Conservation (phyloP, 148 eudicot genomes). For the Camellia sinensis region DNA sequence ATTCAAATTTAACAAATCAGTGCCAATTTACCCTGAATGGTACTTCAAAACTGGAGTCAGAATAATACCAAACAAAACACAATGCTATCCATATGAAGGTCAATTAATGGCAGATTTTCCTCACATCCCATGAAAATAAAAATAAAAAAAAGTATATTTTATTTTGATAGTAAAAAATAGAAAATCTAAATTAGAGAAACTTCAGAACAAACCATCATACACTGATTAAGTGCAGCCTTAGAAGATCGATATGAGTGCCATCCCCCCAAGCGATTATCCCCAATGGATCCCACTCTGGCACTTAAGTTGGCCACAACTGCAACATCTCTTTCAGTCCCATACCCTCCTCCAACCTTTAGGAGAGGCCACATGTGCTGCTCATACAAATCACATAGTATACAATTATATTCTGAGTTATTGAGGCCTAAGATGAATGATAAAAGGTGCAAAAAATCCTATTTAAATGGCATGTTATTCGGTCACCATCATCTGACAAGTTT, state of each 20-base stretch:
- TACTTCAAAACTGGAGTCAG: background rate
- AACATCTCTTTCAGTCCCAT: constrained; percentile 53
- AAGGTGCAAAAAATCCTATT: background rate
- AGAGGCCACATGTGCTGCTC: constrained; percentile 95
- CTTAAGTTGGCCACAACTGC: constrained; percentile 85
- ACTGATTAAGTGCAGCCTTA: constrained; percentile 86
- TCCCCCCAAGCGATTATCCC: constrained; percentile 83
- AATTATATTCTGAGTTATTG: background rate
- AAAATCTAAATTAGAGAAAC: background rate
- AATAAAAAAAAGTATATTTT: background rate
- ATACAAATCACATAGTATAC: constrained; percentile 15
- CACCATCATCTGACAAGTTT: background rate
- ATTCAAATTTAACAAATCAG: background rate
- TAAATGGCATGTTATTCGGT: background rate
- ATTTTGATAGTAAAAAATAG: background rate
- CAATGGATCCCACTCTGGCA: constrained; percentile 95
- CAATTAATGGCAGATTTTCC: background rate
- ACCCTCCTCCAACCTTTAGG: constrained; percentile 69
- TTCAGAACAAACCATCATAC: constrained; percentile 35
- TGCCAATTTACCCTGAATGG: background rate
- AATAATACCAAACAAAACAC: background rate
- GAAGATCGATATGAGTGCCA: constrained; percentile 99
- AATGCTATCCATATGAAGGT: background rate
- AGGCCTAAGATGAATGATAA: background rate
- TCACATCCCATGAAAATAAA: background rate